These are phyloP conservation scores for Venturiaceae sp. DNA, from an alignment of 2,329 filamentous ascomycete genomes.

Conservation along the genomic window DNA sequence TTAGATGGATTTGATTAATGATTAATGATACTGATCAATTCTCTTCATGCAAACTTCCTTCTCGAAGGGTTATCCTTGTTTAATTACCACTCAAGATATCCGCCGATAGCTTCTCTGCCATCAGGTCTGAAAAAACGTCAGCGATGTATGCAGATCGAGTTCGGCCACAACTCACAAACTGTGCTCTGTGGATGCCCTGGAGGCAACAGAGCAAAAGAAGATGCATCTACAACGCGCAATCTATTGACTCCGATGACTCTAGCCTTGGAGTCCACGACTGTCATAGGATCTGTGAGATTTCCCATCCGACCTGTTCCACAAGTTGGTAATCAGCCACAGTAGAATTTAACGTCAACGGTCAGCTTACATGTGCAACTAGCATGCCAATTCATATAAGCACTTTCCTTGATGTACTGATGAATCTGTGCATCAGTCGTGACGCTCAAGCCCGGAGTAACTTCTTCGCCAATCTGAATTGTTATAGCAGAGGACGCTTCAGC, in stretches of 20 bases:
- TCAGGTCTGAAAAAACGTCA: not conserved
- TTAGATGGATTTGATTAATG: not conserved
- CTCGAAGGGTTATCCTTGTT: too few relatives aligned
- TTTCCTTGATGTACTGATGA: slow-evolving; percentile 5
- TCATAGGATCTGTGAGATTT: slow-evolving; percentile 13
- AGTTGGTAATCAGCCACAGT: not conserved
- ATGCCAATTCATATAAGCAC: slow-evolving; percentile 13
- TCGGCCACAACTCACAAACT: slow-evolving; percentile 14
- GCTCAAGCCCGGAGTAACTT: not conserved
- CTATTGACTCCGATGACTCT: slow-evolving; percentile 18
- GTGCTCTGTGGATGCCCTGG: slow-evolving; percentile 11
- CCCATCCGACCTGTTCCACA: slow-evolving; percentile 9
- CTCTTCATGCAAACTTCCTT: not conserved
- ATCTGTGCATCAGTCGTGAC: slow-evolving; percentile 4
- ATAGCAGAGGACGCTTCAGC: not conserved
- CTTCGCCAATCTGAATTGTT: not conserved
- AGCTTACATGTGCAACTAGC: slow-evolving; percentile 20
- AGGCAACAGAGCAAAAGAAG: slow-evolving; percentile 12
- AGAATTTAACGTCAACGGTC: not conserved
- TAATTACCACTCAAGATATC: not conserved
- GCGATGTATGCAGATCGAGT: slow-evolving; percentile 6
- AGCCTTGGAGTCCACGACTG: slow-evolving; percentile 18
- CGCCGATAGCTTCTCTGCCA: slow-evolving; percentile 3
- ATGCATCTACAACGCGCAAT: slow-evolving; percentile 15
- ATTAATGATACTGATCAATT: not conserved